phyloP scores from a whole-genome alignment of 495 filamentous ascomycete genomes.

The Penicillium nucicola region DNA sequence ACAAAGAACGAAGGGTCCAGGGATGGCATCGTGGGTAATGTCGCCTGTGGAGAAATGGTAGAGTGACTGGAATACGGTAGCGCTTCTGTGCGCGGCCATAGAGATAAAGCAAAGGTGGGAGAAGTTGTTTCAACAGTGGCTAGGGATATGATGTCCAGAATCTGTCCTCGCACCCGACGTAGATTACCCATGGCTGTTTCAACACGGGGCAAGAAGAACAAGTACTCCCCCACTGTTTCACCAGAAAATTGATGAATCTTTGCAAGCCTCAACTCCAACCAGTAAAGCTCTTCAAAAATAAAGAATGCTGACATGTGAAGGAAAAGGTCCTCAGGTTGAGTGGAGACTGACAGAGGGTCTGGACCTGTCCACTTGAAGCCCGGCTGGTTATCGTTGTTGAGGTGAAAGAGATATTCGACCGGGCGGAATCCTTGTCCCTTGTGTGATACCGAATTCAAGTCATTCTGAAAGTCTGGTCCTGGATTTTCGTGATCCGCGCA shows the following conservation, averaged over 20 bases:
- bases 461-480: not conserved
- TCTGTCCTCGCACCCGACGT: no score
- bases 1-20: not conserved
- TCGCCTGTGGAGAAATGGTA: not conserved
- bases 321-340: no score
- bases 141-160: no score
- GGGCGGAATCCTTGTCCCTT: not conserved
- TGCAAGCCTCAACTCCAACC: not conserved
- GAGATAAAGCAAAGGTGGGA: no score
- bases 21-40: not conserved
- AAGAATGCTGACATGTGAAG: no score
- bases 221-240: not conserved
- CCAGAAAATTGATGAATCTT: no score
- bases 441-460: not conserved
- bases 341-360: not conserved
- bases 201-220: not conserved
- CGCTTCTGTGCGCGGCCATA: no score
- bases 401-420: not conserved
- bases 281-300: not conserved
- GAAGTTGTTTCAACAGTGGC: no score
- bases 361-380: not conserved
- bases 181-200: not conserved
- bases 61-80: not conserved
- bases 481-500: no score
- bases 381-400: not conserved